Conservation (phyloP, 179 eudicot species). For the Beta lomatogona region DNA sequence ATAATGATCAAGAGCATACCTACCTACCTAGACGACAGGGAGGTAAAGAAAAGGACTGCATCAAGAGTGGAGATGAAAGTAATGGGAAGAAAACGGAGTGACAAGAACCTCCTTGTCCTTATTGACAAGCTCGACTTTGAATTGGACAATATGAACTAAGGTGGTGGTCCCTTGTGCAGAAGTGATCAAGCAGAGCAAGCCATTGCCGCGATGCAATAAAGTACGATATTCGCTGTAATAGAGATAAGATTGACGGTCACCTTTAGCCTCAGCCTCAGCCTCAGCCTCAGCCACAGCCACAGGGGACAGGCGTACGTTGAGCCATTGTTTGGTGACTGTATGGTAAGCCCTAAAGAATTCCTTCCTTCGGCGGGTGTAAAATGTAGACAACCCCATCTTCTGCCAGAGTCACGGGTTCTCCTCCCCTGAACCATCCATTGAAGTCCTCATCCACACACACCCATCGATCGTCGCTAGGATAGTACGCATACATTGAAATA, state of each 20-base stretch:
- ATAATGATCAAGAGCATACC: no score
- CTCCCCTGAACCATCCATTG: background rate
- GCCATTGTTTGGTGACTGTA: conserved; percentile 3
- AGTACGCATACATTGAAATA: background rate
- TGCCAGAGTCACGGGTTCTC: background rate
- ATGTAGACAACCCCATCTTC: conserved; percentile 11
- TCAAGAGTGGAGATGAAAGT: background rate
- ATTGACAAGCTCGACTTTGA: background rate
- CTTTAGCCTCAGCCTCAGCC: no score
- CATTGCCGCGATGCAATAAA: no score
- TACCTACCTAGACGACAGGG: background rate
- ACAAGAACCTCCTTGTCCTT: conserved; percentile 5
- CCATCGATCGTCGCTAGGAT: conserved; percentile 8
- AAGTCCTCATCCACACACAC: background rate
- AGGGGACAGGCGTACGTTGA: background rate
- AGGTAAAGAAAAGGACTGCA: background rate
- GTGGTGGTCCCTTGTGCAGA: background rate
- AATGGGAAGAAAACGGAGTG: conserved; percentile 14
- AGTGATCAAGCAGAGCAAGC: no score
- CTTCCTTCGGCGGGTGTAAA: background rate
- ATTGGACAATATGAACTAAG: conserved; percentile 1
- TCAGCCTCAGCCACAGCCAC: no score
- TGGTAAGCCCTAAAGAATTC: conserved; percentile 11
- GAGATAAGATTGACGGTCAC: no score
- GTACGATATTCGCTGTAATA: no score